Evolutionary conservation across 495 filamentous ascomycete species (phyloP), one percentile per base, ranked within the genome.

Genomic region (Pyrenula aspistea): DNA sequence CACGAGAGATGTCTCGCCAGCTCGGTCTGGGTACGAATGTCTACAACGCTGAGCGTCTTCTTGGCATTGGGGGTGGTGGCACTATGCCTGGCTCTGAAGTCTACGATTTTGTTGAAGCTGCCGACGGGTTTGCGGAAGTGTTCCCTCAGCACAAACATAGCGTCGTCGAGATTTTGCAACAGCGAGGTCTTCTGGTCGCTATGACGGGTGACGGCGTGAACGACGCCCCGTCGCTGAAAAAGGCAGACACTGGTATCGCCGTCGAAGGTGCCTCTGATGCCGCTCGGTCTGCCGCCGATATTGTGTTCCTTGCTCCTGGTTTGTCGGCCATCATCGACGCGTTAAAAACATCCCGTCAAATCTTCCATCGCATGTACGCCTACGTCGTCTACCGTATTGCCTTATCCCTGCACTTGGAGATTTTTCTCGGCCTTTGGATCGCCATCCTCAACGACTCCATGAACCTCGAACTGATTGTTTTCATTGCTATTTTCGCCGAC

Each of bases 131-230:
- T 71, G 89, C 78, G 10, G 91, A 96, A 71, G 91, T 96, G 49
- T 96, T 95, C 79, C 91, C 91, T 56, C 89, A 96, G 73, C 91
- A 96, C 77, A 96, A 96, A 79, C 95, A 92, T 73, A 91, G 95
- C 62, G 91, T 96, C 65, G 91, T 96, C 61, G 88, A 95, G 71
- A 94, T 95, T 74, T 84, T 96, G 24, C 91, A 96, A 73, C 88
- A 95, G 73, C 88, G 91, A 78, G 91, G 91, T 63, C 92, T 95
- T 78, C 78, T 96, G 48, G 91, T 94, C 71, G 91, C 91, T 63
- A 96, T 96, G 91, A 96, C 91, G 72, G 91, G 91, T 74, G 91
- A 96, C 66, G 91, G 91, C 80, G 91, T 96, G 68, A 96, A 96
- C 72, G 91, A 96, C 73, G 91, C 91, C 53, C 91, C 91, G 25